phyloP scores from a whole-genome alignment of 352 stramenopile species.

The Halophytophthora polymorphica region DNA sequence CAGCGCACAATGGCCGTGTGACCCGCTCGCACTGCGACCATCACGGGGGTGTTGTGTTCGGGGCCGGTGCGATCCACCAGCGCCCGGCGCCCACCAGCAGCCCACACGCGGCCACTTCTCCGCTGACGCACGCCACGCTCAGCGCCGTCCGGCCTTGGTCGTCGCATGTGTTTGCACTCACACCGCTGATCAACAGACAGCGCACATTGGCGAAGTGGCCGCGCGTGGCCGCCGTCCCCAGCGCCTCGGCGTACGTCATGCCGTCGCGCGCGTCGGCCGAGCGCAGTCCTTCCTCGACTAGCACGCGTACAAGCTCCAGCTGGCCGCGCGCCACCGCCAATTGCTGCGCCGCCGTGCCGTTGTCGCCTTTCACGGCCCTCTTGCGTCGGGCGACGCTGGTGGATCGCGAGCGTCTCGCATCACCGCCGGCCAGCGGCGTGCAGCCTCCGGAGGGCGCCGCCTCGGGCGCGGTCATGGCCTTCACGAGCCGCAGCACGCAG shows the following conservation, averaged over 20 bases:
- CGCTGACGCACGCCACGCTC: conserved; percentile 8
- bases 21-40: conserved; percentile 17
- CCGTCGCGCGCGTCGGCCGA: conserved; percentile 7
- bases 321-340: conserved; percentile 17
- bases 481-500: too few relatives aligned
- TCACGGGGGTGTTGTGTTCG: conserved; percentile 17
- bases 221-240: conserved; percentile 13
- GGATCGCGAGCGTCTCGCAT: conserved; percentile 15
- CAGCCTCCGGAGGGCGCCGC: conserved; percentile 12
- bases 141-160: conserved; percentile 13
- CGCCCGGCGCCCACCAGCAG: conserved; percentile 18
- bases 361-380: conserved; percentile 6
- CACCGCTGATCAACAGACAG: conserved; percentile 21
- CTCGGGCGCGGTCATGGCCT: too few relatives aligned
- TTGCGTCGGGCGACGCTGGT: conserved; percentile 5
- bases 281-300: conserved; percentile 24
- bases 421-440: conserved; percentile 23
- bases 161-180: conserved; percentile 11
- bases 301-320: conserved; percentile 19
- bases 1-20: conserved; percentile 10
- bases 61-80: conserved; percentile 10
- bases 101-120: conserved; percentile 13
- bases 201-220: conserved; percentile 19
- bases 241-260: conserved; percentile 17
- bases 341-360: conserved; percentile 6